phyloP scores from a whole-genome alignment of 208 protist genomes.

The Naegleria fowleri region DNA sequence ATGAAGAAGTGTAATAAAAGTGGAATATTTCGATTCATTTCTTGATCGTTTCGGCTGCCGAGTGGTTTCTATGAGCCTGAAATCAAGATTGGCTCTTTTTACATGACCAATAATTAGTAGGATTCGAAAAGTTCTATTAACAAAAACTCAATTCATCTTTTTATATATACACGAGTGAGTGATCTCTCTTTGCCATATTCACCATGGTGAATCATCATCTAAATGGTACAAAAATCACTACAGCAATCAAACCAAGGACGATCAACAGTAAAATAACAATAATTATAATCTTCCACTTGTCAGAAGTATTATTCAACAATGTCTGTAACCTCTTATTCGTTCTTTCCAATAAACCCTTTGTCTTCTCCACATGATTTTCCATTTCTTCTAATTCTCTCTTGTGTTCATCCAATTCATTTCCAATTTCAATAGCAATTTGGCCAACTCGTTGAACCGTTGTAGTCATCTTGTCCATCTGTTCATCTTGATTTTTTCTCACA shows the following conservation, averaged over 20 bases:
- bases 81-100: no score
- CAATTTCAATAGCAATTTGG: not conserved
- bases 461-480: not conserved
- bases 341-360: not conserved
- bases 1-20: no score
- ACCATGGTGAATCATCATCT: not conserved
- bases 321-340: not conserved
- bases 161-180: no score
- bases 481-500: not conserved
- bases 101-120: no score
- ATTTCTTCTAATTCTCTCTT: slow-evolving; percentile 14
- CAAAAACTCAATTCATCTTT: no score
- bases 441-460: not conserved
- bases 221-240: not conserved
- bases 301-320: not conserved
- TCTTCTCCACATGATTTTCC: not conserved
- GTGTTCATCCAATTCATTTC: slow-evolving; percentile 18
- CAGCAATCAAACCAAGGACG: not conserved
- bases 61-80: no score
- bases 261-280: not conserved
- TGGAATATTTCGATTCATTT: no score
- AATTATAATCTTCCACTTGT: slow-evolving; percentile 7
- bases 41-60: no score
- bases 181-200: no score
- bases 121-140: no score